Percentiles rank a stretch among this genome's conserved stretches.
Evolutionary conservation across 2,329 filamentous ascomycete species (phyloP).

Genomic region (Monilinia aucupariae): DNA sequence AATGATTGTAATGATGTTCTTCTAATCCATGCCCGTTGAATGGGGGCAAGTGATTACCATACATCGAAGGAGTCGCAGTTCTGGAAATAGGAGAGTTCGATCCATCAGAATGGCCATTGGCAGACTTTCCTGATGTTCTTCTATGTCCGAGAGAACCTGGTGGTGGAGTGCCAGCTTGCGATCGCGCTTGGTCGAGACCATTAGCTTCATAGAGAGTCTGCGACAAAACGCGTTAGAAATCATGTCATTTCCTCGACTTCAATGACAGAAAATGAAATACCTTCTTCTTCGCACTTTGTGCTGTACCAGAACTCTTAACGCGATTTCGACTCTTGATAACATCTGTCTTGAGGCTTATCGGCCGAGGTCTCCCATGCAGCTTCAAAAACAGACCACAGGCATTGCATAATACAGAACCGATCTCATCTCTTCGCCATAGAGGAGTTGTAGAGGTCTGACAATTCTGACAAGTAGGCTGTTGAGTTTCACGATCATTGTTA

Average conservation of each 20-base stretch:
- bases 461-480: constrained; percentile 94
- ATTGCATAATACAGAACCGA: constrained; percentile 93
- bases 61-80: constrained; percentile 70
- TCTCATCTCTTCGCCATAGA: constrained; percentile 94
- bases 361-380: constrained; percentile 85
- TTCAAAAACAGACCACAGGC: constrained; percentile 97
- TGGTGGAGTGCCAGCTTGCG: constrained; percentile 50
- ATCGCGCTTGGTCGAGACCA: constrained; percentile 52
- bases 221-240: constrained; percentile 27
- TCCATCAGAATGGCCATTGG: constrained; percentile 67
- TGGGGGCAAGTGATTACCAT: constrained; percentile 67
- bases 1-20: constrained; percentile 58
- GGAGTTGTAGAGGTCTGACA: constrained; percentile 94
- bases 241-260: constrained; percentile 21
- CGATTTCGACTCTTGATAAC: constrained; percentile 99
- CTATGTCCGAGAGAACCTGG: constrained; percentile 51
- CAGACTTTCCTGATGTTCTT: constrained; percentile 64
- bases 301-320: constrained; percentile 79
- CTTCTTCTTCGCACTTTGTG: constrained; percentile 76
- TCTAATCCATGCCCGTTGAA: constrained; percentile 69
- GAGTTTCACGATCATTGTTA: constrained; percentile 44
- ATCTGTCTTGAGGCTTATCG: constrained; percentile 96
- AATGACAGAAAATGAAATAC: constrained; percentile 39
- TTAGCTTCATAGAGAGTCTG: constrained; percentile 45
- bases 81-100: constrained; percentile 75